Conservation (phyloP, 2,329 filamentous ascomycete species). For the Cordyceps fumosorosea region DNA sequence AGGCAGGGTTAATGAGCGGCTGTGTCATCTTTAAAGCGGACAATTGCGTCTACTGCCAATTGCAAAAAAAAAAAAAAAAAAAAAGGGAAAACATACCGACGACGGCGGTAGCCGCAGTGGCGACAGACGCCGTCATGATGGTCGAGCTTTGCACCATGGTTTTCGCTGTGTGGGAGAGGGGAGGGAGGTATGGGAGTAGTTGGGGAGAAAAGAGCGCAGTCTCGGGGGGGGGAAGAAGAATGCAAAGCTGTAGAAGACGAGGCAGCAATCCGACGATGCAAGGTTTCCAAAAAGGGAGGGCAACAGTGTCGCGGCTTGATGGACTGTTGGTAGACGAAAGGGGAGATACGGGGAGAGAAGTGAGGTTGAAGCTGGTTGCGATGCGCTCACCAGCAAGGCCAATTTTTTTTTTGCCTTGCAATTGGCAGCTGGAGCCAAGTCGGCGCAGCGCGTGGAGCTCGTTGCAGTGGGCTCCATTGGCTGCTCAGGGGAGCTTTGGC, state of each 20-base stretch:
- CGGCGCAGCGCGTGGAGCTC: not conserved
- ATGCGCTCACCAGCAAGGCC: constrained; percentile 11
- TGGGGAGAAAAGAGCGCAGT: not conserved
- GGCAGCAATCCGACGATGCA: not conserved
- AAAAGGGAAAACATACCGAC: constrained; percentile 41
- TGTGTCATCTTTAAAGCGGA: not conserved
- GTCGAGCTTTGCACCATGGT: constrained; percentile 45
- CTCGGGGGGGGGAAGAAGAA: not conserved
- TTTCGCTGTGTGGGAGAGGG: constrained; percentile 7
- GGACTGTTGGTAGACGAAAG: not conserved
- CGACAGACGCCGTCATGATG: constrained; percentile 55
- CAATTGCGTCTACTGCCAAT: not conserved
- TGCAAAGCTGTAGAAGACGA: not conserved
- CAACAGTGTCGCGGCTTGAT: not conserved
- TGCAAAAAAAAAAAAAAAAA: not conserved
- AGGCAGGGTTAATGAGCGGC: not conserved
- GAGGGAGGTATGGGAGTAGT: constrained; percentile 1
- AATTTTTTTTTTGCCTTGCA: constrained; percentile 11
- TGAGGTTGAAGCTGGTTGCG: constrained; percentile 8
- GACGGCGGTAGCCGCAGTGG: constrained; percentile 52
- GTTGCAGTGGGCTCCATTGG: not conserved
- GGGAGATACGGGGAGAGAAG: not conserved
- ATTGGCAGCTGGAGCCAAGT: not conserved
- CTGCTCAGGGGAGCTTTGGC: constrained; percentile 12
- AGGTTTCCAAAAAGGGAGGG: not conserved